A percentile compares a stretch with the other conserved stretches of the same genome.
These are phyloP conservation scores for Inga laurina DNA, from an alignment of 306 rosid species.

Conservation along the genomic window DNA sequence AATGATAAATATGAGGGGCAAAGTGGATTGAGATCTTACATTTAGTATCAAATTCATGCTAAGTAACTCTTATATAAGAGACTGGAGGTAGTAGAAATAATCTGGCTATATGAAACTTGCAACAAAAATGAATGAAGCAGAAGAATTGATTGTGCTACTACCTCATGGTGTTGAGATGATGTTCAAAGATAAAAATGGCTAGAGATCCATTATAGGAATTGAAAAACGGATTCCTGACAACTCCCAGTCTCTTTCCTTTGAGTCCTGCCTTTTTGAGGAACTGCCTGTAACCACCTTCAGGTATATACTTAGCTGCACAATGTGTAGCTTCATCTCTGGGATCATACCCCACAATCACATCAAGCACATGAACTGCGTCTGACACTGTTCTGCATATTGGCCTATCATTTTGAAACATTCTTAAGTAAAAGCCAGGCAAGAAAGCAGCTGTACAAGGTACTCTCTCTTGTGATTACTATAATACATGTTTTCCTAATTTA, in stretches of 20 bases:
- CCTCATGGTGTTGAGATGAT: constrained; percentile 48
- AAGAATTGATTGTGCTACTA: background rate
- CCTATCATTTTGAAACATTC: constrained; percentile 31
- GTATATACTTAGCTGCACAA: constrained; percentile 52
- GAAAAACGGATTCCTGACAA: constrained; percentile 58
- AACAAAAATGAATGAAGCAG: background rate
- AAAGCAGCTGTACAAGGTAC: too few species aligned
- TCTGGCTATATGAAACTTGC: background rate
- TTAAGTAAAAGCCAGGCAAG: too few species aligned
- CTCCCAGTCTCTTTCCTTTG: constrained; percentile 66
- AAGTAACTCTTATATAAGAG: too few species aligned
- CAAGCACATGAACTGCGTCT: constrained; percentile 75
- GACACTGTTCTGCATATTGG: constrained; percentile 78
- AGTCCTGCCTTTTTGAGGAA: constrained; percentile 60
- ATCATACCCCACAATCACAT: constrained; percentile 68
- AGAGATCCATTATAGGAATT: constrained; percentile 37
- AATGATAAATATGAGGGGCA: too few species aligned
- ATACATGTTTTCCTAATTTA: too few species aligned
- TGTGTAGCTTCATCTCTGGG: constrained; percentile 58
- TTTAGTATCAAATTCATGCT: too few species aligned
- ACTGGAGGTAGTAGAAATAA: too few species aligned
- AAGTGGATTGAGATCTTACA: too few species aligned
- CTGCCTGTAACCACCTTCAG: constrained; percentile 56
- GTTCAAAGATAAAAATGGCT: constrained; percentile 47
- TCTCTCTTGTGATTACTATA: too few species aligned